Evolutionary conservation across 179 eudicot genomes (phyloP), one percentile per base, ranked within the genome.

Genomic region (Monotropa hypopitys): DNA sequence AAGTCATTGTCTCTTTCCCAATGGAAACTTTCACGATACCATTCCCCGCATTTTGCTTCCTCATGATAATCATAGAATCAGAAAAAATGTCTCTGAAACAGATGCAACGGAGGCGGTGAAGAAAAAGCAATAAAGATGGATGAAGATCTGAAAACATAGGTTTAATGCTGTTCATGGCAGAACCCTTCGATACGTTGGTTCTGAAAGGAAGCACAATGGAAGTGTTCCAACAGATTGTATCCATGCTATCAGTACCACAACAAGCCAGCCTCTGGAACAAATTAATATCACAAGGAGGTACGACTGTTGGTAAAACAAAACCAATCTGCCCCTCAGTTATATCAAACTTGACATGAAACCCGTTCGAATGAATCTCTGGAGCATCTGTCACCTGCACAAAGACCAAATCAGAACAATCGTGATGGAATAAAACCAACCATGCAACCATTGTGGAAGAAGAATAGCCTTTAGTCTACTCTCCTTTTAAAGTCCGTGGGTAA

Each of bases 291-390:
- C 91, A 90, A 56, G 98, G 91, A 84, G 96, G 88, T 63, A 91
- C 77, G 54, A 81, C 70, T 32, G 98, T 90, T 70, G 98, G 99
- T 66, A 96, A 82, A 70, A 96, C 96, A 89, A 93, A 96, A 76
- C 99, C 99, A 81, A 96, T 96, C 84, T 93, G 94, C 84, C 96
- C 99, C 84, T 89, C 91, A 68, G 89, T 83, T 77, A 87, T 87
- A 83, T 96, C 98, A 86, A 96, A 96, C 87, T 96, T 96, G 53
- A 96, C 86, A 87, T 96, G 97, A 81, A 90, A 93, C 77, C 99
- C 98, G 77, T 96, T 96, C 77, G 98, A 96, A 80, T 96, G 99
- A 67, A 96, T 96, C 83, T 96, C 98, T 7, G 99, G 99, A 81
- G 99, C 96, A 93, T 96, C 98, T 69, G 98, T 91, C 59, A 96